A percentile compares a stretch with the other conserved stretches of the same genome.
Evolutionary conservation across 225 moss, liverwort and hornwort species (phyloP).

Genomic region (Asterella californica): DNA sequence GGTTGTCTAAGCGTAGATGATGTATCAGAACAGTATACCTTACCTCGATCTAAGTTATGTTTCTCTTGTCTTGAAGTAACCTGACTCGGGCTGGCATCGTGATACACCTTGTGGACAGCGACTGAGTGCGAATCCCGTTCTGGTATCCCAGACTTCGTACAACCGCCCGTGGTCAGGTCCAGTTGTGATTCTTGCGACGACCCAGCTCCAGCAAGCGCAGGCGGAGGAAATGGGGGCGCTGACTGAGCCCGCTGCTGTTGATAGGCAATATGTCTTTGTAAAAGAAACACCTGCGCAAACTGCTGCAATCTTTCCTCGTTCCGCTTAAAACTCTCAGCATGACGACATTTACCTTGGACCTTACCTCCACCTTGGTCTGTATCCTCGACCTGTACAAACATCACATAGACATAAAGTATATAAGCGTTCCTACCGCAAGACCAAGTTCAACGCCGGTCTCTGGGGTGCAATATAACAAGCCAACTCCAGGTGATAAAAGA

Average conservation of each 20-base stretch:
- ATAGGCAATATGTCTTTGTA: constrained; percentile 60
- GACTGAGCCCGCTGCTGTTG: constrained; percentile 75
- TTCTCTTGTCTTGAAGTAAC: neutral
- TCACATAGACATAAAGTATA: neutral
- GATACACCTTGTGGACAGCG: neutral
- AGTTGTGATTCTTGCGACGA: neutral
- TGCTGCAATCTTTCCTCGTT: constrained; percentile 60
- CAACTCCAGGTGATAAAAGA: neutral
- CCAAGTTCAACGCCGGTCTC: neutral
- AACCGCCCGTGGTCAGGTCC: neutral
- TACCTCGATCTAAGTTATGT: constrained; percentile 15
- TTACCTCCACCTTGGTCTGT: constrained; percentile 12
- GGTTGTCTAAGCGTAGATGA: neutral
- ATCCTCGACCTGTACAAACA: neutral
- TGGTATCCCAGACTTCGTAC: neutral
- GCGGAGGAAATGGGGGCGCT: constrained; percentile 70
- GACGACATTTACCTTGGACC: constrained; percentile 24
- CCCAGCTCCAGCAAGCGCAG: constrained; percentile 17
- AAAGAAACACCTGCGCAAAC: constrained; percentile 71
- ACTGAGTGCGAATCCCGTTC: neutral
- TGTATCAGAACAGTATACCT: neutral
- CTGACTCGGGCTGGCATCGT: neutral
- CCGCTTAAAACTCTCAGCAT: constrained; percentile 33
- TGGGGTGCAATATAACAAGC: neutral
- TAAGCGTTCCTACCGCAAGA: neutral